These are phyloP conservation scores for Alternaria longipes DNA, from an alignment of 2,329 filamentous ascomycete genomes.

Conservation along the genomic window DNA sequence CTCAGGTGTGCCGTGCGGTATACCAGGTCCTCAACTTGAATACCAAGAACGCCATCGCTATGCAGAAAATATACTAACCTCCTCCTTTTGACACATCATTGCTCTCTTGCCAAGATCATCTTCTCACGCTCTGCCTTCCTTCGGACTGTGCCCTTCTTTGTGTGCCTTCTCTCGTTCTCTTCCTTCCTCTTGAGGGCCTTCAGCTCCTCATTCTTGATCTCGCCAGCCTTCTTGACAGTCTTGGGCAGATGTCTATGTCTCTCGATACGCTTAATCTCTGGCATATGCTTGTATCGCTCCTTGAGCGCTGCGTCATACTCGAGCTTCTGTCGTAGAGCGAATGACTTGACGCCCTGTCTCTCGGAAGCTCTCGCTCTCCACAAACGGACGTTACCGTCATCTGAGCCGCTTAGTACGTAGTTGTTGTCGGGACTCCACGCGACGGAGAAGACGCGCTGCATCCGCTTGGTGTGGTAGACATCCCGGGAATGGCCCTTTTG, in stretches of 20 bases:
- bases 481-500: constrained; percentile 86
- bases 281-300: constrained; percentile 91
- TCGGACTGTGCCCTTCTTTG: constrained; percentile 79
- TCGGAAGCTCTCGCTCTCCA: constrained; percentile 90
- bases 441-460: constrained; percentile 91
- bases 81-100: constrained; percentile 51
- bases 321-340: constrained; percentile 83
- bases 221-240: constrained; percentile 91
- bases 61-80: constrained; percentile 29
- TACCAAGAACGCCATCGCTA: constrained; percentile 46
- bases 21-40: background rate
- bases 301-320: constrained; percentile 91
- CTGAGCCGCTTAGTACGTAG: constrained; percentile 88
- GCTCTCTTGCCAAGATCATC: constrained; percentile 78
- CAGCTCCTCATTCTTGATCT: constrained; percentile 93
- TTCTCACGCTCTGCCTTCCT: constrained; percentile 87
- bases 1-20: background rate
- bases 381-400: constrained; percentile 89
- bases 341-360: constrained; percentile 84
- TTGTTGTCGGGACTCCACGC: constrained; percentile 88
- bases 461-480: constrained; percentile 96
- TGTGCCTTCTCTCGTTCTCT: constrained; percentile 94
- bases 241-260: constrained; percentile 91
- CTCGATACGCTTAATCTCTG: constrained; percentile 89
- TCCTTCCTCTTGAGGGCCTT: constrained; percentile 87